Base-by-base conservation (phyloP, 2,329 filamentous ascomycete genomes). In the Paecilomyces variotii region DNA sequence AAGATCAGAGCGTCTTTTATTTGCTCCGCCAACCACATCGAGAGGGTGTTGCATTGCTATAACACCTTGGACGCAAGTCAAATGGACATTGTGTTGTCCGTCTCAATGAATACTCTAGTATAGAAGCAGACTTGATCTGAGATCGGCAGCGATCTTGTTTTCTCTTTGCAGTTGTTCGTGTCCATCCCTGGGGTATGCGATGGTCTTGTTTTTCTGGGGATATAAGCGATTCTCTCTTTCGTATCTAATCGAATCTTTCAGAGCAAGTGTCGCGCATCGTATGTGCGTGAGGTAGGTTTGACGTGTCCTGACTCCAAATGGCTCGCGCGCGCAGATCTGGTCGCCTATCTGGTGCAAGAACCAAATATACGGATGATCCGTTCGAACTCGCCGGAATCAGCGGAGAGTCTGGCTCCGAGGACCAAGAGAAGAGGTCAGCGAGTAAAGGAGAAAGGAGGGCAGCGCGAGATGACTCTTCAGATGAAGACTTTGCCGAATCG, bases 361-460 rank as follows among this genome's bases (percentile, higher is more conserved):
- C 67, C 9, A 70, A 65, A 45, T 76, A 76, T 58, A 67, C 68
- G 24, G 60, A 68, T 54, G 75, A 77, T 61, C 66, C 70, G 12
- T 73, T 76, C 55, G 66, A 70, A 57, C 60, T 62, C 2, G 67
- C 67, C 28, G 72, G 70, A 2, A 62, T 76, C 2, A 71, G 65
- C 45, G 70, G 68, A 53, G 66, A 65, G 2, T 70, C 68, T 7
- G 65, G 65, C 19, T 64, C 61, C 34, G 62, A 67, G 7, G 64
- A 65, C 34, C 61, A 53, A 6, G 3, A 53, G 34, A 27, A 50
- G 27, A n/a, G 56, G 0, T 50, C 58, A 14, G 62, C 61, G 39
- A 53, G 55, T n/a, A 69, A 65, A 50, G 61, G 50, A 50, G 61
- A 59, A 60, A 55, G 60, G 58, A 35, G 57, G 60, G 27, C 53